These are phyloP conservation scores for Gautieria morchelliformis DNA, from an alignment of 768 basidiomycete species.

Conservation along the genomic window DNA sequence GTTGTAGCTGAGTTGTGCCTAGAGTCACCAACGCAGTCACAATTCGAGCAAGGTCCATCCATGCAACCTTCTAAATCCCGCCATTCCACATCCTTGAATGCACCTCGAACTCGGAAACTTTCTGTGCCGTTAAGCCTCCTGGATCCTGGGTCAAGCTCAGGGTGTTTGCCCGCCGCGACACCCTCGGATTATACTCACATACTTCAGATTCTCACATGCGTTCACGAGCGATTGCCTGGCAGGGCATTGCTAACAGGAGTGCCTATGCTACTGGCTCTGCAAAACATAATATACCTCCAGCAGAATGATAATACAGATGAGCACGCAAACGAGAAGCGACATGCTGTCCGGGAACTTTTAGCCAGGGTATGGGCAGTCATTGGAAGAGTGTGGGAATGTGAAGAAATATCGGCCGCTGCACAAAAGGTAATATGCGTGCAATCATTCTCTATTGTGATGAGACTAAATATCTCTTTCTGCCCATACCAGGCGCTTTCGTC, in stretches of 20 bases:
- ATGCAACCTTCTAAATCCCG: conserved; percentile 18
- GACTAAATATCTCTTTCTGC: conserved; percentile 6
- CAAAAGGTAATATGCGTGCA: conserved; percentile 40
- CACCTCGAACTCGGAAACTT: conserved; percentile 5
- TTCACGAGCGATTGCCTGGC: conserved; percentile 66
- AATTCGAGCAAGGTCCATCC: background rate
- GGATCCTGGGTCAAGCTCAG: conserved; percentile 11
- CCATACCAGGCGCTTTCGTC: conserved; percentile 35
- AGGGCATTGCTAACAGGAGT: conserved; percentile 67
- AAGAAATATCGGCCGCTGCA: conserved; percentile 41
- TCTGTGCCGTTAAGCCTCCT: conserved; percentile 10
- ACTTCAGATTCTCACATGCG: conserved; percentile 51
- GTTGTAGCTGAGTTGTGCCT: conserved; percentile 11
- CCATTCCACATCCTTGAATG: conserved; percentile 25
- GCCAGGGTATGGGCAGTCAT: conserved; percentile 57
- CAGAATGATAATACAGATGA: conserved; percentile 27
- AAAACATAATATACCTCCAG: conserved; percentile 36
- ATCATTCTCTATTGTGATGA: background rate
- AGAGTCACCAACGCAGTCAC: conserved; percentile 14
- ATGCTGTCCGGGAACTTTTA: conserved; percentile 53
- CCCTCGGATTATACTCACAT: conserved; percentile 70
- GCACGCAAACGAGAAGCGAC: conserved; percentile 28
- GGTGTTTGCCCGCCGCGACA: conserved; percentile 38
- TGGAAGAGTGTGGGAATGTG: conserved; percentile 61
- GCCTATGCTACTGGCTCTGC: conserved; percentile 79